Evolutionary conservation across 345 rosid species (phyloP).

Genomic region (Linum usitatissimum): DNA sequence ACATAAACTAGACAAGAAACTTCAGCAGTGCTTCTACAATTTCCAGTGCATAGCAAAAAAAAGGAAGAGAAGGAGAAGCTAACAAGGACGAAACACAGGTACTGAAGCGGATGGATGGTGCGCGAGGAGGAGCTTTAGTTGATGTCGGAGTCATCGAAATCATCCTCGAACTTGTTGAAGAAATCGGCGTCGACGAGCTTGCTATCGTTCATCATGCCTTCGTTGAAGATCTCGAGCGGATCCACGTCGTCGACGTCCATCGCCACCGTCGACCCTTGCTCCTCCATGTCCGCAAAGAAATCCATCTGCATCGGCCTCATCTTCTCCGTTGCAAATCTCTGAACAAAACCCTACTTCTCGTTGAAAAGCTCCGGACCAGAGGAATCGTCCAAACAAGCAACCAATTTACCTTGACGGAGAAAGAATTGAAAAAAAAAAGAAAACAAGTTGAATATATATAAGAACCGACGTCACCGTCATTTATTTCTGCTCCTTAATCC

Average conservation of each 20-base stretch:
- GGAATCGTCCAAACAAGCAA: neutral
- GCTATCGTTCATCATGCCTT: conserved; percentile 53
- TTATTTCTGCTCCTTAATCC: neutral
- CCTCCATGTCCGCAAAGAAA: conserved; percentile 59
- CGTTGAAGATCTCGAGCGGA: conserved; percentile 53
- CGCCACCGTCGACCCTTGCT: conserved; percentile 54
- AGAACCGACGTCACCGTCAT: no score
- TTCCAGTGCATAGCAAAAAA: no score
- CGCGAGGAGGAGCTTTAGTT: conserved; percentile 27
- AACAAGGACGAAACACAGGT: neutral
- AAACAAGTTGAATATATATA: no score
- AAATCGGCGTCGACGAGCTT: conserved; percentile 79
- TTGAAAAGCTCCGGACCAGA: no score
- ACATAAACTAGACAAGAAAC: no score
- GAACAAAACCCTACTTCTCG: neutral
- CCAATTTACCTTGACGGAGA: neutral
- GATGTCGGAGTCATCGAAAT: conserved; percentile 83
- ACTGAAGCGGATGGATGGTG: neutral
- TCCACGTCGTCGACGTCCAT: conserved; percentile 91
- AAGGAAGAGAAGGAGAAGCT: neutral
- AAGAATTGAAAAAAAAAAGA: neutral
- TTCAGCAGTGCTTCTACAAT: no score
- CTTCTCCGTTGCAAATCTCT: neutral
- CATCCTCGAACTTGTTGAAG: conserved; percentile 83
- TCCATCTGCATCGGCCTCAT: conserved; percentile 77